These are phyloP conservation scores for Gentiana straminea DNA, from an alignment of 257 asterid genomes.

Conservation along the genomic window DNA sequence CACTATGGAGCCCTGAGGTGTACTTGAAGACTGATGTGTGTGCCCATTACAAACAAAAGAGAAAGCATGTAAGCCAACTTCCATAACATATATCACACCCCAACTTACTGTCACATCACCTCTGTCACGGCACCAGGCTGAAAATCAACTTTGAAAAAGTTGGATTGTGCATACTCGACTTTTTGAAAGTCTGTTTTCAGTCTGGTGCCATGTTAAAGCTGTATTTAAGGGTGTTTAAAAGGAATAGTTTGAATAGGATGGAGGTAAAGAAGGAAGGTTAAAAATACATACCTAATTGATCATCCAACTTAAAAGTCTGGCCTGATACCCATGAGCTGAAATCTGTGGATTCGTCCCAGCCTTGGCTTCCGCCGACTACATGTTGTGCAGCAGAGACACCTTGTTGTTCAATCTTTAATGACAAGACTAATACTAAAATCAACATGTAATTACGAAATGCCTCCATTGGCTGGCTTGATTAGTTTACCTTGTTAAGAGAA, in stretches of 20 bases:
- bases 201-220: too few relatives aligned
- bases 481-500: too few relatives aligned
- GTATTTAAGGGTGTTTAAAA: too few relatives aligned
- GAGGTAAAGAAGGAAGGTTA: neutral
- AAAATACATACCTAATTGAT: conserved; percentile 43
- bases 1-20: conserved; percentile 58
- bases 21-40: conserved; percentile 47
- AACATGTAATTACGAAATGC: neutral
- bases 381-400: conserved; percentile 40
- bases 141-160: too few relatives aligned
- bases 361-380: conserved; percentile 72
- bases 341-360: conserved; percentile 80
- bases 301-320: conserved; percentile 75
- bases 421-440: neutral
- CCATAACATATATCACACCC: neutral
- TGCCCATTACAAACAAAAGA: neutral
- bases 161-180: too few relatives aligned
- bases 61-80: neutral
- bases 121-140: too few relatives aligned
- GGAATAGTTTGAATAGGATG: neutral
- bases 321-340: conserved; percentile 62
- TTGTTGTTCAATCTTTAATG: conserved; percentile 7
- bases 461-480: conserved; percentile 5
- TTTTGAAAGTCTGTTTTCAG: too few relatives aligned
- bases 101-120: too few relatives aligned